These are phyloP conservation scores for Camelina neglecta DNA, from an alignment of 345 rosid genomes.

Conservation along the genomic window DNA sequence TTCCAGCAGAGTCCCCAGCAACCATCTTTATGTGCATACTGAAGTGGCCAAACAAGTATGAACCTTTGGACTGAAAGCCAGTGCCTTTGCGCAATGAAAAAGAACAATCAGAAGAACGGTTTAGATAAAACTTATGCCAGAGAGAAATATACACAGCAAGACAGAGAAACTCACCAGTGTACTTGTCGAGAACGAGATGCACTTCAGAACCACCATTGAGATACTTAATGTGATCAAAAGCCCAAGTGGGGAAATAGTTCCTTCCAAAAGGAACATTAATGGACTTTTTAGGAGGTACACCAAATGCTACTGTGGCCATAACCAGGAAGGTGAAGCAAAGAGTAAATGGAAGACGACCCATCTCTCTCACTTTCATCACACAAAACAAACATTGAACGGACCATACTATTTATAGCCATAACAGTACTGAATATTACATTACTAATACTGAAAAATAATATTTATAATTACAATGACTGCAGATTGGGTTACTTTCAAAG, in stretches of 20 bases:
- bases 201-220: conserved; percentile 73
- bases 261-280: conserved; percentile 70
- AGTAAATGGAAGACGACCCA: conserved; percentile 44
- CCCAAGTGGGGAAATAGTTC: conserved; percentile 87
- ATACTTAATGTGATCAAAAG: conserved; percentile 91
- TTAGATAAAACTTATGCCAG: neutral
- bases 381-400: neutral
- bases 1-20: conserved; percentile 86
- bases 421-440: too few relatives aligned
- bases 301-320: conserved; percentile 60
- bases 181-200: conserved; percentile 72
- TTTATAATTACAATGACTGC: neutral
- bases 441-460: too few relatives aligned
- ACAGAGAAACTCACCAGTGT: conserved; percentile 59
- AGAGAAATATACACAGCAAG: neutral
- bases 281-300: conserved; percentile 60
- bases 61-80: conserved; percentile 86
- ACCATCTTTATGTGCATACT: conserved; percentile 84
- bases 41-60: conserved; percentile 84
- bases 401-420: conserved; percentile 32
- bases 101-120: conserved; percentile 19
- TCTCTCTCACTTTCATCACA: conserved; percentile 29
- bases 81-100: conserved; percentile 54
- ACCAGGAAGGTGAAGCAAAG: conserved; percentile 46
- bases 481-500: conserved; percentile 24